Percentiles rank a stretch among this genome's conserved stretches.
These are phyloP conservation scores for Diplocarpon mali DNA, from an alignment of 2,329 filamentous ascomycete genomes.

Conservation along the genomic window DNA sequence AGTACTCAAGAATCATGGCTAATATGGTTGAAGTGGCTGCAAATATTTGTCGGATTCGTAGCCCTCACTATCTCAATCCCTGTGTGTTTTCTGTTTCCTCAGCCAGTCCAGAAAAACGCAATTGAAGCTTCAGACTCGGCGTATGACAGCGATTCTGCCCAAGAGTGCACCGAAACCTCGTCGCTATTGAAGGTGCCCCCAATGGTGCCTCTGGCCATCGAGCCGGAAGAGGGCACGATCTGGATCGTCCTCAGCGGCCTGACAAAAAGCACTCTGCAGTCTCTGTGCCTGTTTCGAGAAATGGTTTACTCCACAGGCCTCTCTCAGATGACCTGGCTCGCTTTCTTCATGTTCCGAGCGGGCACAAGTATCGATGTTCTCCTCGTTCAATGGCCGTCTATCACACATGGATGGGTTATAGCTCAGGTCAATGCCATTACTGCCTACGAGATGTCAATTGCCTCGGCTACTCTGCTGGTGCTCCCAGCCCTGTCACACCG, in stretches of 20 bases:
- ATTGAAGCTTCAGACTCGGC: no score
- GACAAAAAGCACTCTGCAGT: constrained; percentile 2
- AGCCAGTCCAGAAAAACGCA: no score
- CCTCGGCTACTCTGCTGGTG: constrained; percentile 6
- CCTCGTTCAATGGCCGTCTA: constrained; percentile 11
- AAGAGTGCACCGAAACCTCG: constrained; percentile 4
- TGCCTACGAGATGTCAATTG: constrained; percentile 10
- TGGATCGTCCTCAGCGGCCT: constrained; percentile 6
- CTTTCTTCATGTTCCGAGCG: constrained; percentile 9
- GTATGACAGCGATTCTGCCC: not conserved
- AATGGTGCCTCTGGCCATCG: not conserved
- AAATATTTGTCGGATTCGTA: constrained; percentile 7
- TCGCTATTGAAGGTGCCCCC: constrained; percentile 1
- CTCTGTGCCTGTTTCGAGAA: constrained; percentile 2
- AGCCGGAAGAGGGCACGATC: not conserved
- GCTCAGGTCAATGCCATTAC: constrained; percentile 9
- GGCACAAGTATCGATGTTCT: constrained; percentile 4
- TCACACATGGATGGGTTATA: constrained; percentile 10
- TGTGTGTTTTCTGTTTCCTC: constrained; percentile 5
- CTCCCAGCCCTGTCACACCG: constrained; percentile 7
- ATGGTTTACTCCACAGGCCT: constrained; percentile 5
- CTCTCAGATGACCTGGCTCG: constrained; percentile 7
- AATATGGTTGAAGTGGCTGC: constrained; percentile 1
- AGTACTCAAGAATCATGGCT: no score
- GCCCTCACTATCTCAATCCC: constrained; percentile 6